phyloP scores from a whole-genome alignment of 805 yeast species.

The Starmerella davenportii region DNA sequence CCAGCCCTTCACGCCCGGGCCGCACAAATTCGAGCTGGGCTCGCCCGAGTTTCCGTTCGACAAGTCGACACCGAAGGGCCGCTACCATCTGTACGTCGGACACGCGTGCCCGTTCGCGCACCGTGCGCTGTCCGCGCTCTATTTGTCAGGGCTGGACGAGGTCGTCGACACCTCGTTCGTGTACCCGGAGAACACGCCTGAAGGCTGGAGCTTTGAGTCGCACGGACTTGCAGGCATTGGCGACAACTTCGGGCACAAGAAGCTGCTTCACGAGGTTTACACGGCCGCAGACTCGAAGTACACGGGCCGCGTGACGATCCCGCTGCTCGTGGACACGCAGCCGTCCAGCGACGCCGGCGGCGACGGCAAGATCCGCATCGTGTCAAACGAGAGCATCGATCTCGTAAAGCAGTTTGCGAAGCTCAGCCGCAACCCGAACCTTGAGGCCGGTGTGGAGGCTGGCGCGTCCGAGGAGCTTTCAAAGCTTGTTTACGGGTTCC shows the following conservation, averaged over 20 bases:
- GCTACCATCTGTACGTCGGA: conserved; percentile 76
- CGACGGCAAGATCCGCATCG: conserved; percentile 30
- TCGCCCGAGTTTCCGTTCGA: conserved; percentile 43
- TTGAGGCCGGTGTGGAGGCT: conserved; percentile 20
- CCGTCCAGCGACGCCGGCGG: conserved; percentile 22
- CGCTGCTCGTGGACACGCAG: conserved; percentile 79
- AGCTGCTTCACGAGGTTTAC: conserved; percentile 53
- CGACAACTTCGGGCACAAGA: conserved; percentile 43
- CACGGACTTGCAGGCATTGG: conserved; percentile 34
- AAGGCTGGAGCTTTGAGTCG: conserved; percentile 69
- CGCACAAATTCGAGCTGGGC: conserved; percentile 15
- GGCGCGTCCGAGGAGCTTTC: conserved; percentile 28
- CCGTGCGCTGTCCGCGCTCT: conserved; percentile 52
- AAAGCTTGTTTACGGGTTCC: conserved; percentile 37
- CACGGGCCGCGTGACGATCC: conserved; percentile 75
- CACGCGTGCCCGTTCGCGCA: conserved; percentile 94
- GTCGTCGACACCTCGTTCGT: conserved; percentile 42
- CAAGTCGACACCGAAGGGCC: conserved; percentile 25
- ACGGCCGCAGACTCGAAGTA: conserved; percentile 58
- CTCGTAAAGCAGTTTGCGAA: conserved; percentile 59
- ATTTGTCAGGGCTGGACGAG: conserved; percentile 46
- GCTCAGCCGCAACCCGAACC: conserved; percentile 33
- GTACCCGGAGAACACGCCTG: conserved; percentile 69
- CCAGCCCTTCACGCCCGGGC: conserved; percentile 14
- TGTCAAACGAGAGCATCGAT: conserved; percentile 78